Evolutionary conservation across 78 protist species (phyloP), one percentile per base, ranked within the genome.

Genomic region (Guillardia theta): DNA sequence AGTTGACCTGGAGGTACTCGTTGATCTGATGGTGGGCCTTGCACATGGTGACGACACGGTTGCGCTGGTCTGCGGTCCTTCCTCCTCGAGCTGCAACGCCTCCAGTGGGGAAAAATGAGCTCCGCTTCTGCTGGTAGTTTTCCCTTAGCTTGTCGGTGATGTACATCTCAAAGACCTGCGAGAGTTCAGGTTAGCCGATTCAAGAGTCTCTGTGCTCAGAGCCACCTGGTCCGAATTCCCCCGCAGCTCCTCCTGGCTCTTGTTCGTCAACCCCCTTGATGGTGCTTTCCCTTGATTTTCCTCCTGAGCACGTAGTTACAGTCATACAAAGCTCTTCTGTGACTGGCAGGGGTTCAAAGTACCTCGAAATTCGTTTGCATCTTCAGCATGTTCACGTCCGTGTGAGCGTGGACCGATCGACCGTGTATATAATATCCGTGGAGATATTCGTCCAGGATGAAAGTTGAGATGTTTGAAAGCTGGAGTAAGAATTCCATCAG

Each of bases 341-440:
- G 58, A 50, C 70, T 6, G 70, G 27, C 70, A n/a, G n/a, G n/a
- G n/a, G n/a, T n/a, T 15, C n/a, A n/a, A n/a, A n/a, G n/a, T n/a
- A n/a, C 80, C 80, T 19, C 30, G 39, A 24, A 21, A 36, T 64
- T 64, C 12, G 15, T 93, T 30, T 45, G 88, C 78, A 95, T 27
- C 70, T 78, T 70, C 64, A 5, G 6, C 50, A 95, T 47, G 62
- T 41, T 88, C 24, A 83, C 88, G 43, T 95, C 96, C 22, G 94
- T 41, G 48, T 2, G 5, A 18, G 87, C 48, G 76, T 95, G 96
- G 36, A 95, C 92, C 1, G 88, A 50, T 39, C 54, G 24, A 9
- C 96, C 96, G 76, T 95, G 96, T 15, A 95, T 36, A 54, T 95
- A 95, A 88, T 46, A 95, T 8, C 96, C 94, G 64, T 64, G 54